Evolutionary conservation across 208 protist genomes (phyloP), one percentile per base, ranked within the genome.

Genomic region (Sergeia podlipaevii): DNA sequence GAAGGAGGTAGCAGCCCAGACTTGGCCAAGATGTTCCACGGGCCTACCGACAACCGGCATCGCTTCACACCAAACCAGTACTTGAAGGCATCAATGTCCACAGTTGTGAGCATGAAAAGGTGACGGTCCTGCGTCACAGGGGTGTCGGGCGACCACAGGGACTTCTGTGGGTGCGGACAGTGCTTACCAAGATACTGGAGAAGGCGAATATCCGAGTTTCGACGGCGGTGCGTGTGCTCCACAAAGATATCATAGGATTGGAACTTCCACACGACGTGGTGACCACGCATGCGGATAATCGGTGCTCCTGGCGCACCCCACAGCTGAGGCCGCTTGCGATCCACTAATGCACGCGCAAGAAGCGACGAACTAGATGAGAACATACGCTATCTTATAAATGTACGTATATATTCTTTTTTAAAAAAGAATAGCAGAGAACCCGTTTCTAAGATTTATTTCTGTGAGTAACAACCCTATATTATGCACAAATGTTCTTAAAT

Each of bases 61-160:
- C 89, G 89, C 69, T 93, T 92, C 39, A 93, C 85, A 42, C 89
- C 89, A 68, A 93, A 95, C 83, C 85, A 95, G 42, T 95, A 95
- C 64, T 95, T 95, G 71, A 95, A 95, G 20, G 89, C 84, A 59
- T 95, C 89, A 36, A 95, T 76, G 56, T 95, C 89, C 17, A 95
- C 63, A 0, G 85, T 95, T 11, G 80, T 95, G 17, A 95, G 69
- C 83, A 91, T 95, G 33, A 95, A 95, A n/a, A 95, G 59, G 56
- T 95, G 89, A 10, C 89, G 60, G 53, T 95, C 89, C 71, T 95
- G 89, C 48, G 79, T 76, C 13, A 95, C 85, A 4, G 89, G 89
- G 8, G 81, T 93, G 67, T 95, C 89, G 3, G 89, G 89, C n/a
- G 85, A 93, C 85, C 89, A 95, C 23, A 95, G 76, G 2, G 89